Evolutionary conservation across 2,329 filamentous ascomycete species (phyloP), one percentile per base, ranked within the genome.

Genomic region (Colletotrichum tropicicola): DNA sequence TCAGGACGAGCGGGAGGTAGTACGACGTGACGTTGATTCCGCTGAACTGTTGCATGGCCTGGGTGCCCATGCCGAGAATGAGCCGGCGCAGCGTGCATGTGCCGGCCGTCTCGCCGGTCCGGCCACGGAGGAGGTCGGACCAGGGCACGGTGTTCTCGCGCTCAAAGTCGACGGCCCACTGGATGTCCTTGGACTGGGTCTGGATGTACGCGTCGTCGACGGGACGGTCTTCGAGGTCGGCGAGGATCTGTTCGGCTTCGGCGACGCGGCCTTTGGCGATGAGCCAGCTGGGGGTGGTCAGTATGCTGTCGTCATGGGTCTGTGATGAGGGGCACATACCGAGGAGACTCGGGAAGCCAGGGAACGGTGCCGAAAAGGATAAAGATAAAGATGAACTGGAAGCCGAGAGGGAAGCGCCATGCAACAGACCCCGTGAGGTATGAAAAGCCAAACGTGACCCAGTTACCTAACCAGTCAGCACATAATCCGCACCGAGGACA

Each of bases 41-140:
- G 10, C n/a, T 25, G 66, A 75, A 66, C 65, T 74, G 70, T 52
- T 73, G 71, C 43, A 70, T 69, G 12, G 68, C 53, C 32, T 72
- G 69, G 0, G 80, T 81, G 0, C 83, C 82, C 70, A 82, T 82
- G 4, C 85, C 85, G 0, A 88, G 79, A 3, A 87, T 55, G 1
- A 87, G 55, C 12, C 85, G 78, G 6, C 85, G 78, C 8, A 87
- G 75, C 0, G 82, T 85, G 43, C 79, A 79, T 2, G 83, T 85
- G 12, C 81, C 81, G 9, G 75, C 78, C 56, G 79, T 73, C 17
- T 74, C 73, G 19, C 74, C 75, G n/a, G 80, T 80, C 41, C 79
- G 80, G 21, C 82, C 81, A 5, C 80, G 77, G 1, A 87, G 70
- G 1, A 87, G 74, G 53, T 87, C 80, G 3, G 76, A 72, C 80